Evolutionary conservation across 768 basidiomycete genomes (phyloP), one percentile per base, ranked within the genome.

Genomic region (Sporobolomyces roseus): DNA sequence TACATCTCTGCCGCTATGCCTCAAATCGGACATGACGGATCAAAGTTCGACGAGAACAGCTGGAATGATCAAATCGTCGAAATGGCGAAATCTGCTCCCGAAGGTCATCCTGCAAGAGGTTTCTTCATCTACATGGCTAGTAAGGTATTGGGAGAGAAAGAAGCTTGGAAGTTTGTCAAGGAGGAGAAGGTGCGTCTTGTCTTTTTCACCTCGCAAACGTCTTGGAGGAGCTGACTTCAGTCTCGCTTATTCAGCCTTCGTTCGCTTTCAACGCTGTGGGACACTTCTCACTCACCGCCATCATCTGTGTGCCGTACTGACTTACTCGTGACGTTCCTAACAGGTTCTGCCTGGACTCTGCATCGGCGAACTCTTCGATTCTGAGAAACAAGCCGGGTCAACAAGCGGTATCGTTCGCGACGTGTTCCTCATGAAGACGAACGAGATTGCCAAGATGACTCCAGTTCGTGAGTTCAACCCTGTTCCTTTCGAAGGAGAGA

Each of bases 221-320:
- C 38, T 41, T 41, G 38, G 38, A 41, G 38, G 9, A 9, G 38
- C 17, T 41, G 38, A 41, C 17, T 17, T 9, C 29, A 21, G 10
- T 52, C 25, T 52, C 13, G 12, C 8, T 52, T n/a, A 5, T n/a
- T 3, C 54, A 56, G 54, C 54, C 54, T n/a, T 38, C 54, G 4
- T 56, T 56, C 54, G 13, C 36, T 17, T n/a, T 56, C 54, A 56
- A 56, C 36, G 41, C 54, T 3, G 54, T n/a, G n/a, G n/a, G n/a
- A n/a, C n/a, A n/a, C n/a, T n/a, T n/a, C n/a, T 54, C 38, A 41
- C 10, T 41, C 38, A 17, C 17, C 17, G 38, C 9, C 38, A 41
- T 41, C 38, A 41, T 41, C 38, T 17, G 38, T 41, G 38, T 9
- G 17, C 38, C 10, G 17, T 9, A 9, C 17, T 41, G 38, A 41